Percentiles rank a stretch among this genome's conserved stretches.
phyloP scores from a whole-genome alignment of 139 green algal genomes.

The Ettlia oleoabundans region DNA sequence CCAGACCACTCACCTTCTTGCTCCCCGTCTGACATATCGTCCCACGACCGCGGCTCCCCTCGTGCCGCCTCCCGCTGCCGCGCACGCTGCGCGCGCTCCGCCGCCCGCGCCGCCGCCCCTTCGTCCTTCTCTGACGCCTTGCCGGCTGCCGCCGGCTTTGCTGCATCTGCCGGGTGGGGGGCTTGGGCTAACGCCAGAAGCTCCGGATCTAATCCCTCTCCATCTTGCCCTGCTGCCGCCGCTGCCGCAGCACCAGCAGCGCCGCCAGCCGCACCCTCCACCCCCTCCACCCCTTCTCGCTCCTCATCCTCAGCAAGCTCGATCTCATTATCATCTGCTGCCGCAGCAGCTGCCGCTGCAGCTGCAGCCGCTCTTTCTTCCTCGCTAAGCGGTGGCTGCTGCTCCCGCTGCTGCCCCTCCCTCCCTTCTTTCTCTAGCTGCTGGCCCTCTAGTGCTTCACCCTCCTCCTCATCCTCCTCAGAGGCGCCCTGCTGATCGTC shows the following conservation, averaged over 20 bases:
- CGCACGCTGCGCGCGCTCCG: neutral
- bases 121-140: neutral
- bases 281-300: no score
- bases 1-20: slow-evolving; percentile 1
- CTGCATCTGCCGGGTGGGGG: neutral
- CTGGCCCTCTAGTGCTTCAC: neutral
- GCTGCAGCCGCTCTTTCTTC: slow-evolving; percentile 1
- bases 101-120: neutral
- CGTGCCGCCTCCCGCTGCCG: neutral
- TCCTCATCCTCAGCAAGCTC: slow-evolving; percentile 33
- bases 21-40: slow-evolving; percentile 40
- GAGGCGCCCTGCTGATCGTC: no score
- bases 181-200: neutral
- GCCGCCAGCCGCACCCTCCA: neutral
- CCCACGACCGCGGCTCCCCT: slow-evolving; percentile 45
- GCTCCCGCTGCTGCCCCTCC: neutral
- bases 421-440: neutral
- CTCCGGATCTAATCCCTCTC: slow-evolving; percentile 16
- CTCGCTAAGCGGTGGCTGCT: neutral
- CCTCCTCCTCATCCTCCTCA: slow-evolving; percentile 17
- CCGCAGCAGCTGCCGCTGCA: neutral
- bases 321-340: slow-evolving; percentile 34
- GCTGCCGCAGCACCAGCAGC: neutral
- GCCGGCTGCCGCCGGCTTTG: neutral
- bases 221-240: neutral